Evolutionary conservation across 2,329 filamentous ascomycete genomes (phyloP).

Genomic region (Claviceps sorghi): DNA sequence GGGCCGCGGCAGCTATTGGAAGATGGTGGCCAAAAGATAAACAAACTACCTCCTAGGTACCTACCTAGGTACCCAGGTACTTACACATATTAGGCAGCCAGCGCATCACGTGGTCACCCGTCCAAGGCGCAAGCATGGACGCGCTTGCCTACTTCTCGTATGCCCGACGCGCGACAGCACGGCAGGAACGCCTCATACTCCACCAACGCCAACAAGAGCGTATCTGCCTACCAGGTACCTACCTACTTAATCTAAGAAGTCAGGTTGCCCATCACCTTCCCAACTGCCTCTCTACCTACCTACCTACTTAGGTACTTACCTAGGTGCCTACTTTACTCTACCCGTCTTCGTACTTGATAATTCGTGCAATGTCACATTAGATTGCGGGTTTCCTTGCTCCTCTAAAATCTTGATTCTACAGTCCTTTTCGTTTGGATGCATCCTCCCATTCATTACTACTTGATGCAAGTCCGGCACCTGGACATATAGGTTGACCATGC

Average conservation of each 20-base stretch:
- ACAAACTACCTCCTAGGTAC: not conserved
- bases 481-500: conserved; percentile 18
- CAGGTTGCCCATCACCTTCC: too few species aligned
- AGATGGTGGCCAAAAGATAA: not conserved
- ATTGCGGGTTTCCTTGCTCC: not conserved
- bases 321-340: not conserved
- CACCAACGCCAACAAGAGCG: too few species aligned
- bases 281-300: too few species aligned
- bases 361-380: not conserved
- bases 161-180: not conserved
- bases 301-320: too few species aligned
- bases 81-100: too few species aligned
- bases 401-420: not conserved
- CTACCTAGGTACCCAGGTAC: too few species aligned
- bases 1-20: not conserved
- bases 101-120: conserved; percentile 8
- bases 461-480: not conserved
- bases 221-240: too few species aligned
- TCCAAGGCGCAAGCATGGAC: not conserved
- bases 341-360: not conserved
- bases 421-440: too few species aligned
- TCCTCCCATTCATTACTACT: not conserved
- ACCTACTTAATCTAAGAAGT: not conserved
- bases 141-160: conserved; percentile 1
- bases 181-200: not conserved